Conservation (phyloP, 148 eudicot species). For the Camellia granthamiana region DNA sequence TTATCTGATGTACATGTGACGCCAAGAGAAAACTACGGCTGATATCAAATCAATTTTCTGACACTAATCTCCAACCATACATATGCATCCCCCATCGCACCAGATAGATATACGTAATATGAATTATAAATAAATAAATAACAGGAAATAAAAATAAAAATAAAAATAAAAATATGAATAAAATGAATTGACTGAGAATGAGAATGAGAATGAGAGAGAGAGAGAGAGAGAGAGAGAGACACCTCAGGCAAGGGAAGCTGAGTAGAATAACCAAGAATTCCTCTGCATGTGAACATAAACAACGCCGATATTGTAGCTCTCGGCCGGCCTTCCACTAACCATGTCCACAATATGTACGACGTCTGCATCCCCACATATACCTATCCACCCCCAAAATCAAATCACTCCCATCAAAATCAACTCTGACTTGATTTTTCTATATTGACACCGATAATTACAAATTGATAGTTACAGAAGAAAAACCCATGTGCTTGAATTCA, state of each 20-base stretch:
- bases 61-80: no score
- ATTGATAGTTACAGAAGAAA: no score
- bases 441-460: background rate
- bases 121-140: background rate
- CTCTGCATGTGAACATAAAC: constrained; percentile 89
- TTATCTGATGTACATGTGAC: no score
- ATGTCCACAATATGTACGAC: constrained; percentile 73
- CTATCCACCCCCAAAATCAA: constrained; percentile 25
- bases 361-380: constrained; percentile 94
- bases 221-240: background rate
- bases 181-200: background rate
- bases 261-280: constrained; percentile 90
- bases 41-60: no score
- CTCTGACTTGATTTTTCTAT: no score
- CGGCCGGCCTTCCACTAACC: constrained; percentile 80
- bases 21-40: no score
- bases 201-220: background rate
- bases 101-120: no score
- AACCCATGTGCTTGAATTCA: no score
- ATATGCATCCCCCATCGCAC: no score
- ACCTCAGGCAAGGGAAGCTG: constrained; percentile 97
- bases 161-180: background rate
- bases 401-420: background rate
- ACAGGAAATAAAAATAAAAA: background rate
- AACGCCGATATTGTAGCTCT: constrained; percentile 85